Evolutionary conservation across 345 rosid genomes (phyloP).

Genomic region (Eucalyptus sideroxylon): DNA sequence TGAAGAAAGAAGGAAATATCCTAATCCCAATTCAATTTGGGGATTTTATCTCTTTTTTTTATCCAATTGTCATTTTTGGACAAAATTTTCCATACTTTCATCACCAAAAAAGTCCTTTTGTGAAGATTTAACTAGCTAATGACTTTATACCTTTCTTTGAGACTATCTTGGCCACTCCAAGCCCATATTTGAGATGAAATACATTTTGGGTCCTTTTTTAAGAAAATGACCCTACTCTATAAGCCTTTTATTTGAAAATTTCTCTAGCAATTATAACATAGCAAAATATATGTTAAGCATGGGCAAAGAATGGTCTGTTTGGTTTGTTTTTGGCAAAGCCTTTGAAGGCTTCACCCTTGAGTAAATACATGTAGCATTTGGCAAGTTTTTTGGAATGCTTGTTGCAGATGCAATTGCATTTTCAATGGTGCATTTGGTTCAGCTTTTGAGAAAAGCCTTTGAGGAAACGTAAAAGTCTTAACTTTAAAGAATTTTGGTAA

Average conservation of each 20-base stretch:
- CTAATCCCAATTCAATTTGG: background rate
- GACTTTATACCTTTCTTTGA: background rate
- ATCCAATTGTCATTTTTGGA: background rate
- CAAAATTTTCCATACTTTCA: background rate
- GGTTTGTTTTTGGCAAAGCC: background rate
- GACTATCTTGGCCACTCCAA: background rate
- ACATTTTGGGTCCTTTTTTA: no score
- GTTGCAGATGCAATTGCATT: background rate
- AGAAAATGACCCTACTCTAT: background rate
- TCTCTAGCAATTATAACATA: background rate
- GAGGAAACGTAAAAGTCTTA: background rate
- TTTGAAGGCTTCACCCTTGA: background rate
- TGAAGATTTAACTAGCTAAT: background rate
- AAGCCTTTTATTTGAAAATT: background rate
- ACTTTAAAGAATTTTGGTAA: no score
- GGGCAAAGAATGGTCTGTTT: background rate
- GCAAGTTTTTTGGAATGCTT: background rate
- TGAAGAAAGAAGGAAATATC: background rate
- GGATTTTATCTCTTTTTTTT: background rate
- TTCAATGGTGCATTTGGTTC: background rate
- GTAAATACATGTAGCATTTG: background rate
- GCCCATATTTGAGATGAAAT: background rate
- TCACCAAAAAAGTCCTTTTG: background rate
- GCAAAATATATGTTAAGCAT: no score
- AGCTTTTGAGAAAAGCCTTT: background rate